A percentile compares a stretch with the other conserved stretches of the same genome.
phyloP scores from a whole-genome alignment of 2,329 filamentous ascomycete species.

The Triangularia verruculosa region DNA sequence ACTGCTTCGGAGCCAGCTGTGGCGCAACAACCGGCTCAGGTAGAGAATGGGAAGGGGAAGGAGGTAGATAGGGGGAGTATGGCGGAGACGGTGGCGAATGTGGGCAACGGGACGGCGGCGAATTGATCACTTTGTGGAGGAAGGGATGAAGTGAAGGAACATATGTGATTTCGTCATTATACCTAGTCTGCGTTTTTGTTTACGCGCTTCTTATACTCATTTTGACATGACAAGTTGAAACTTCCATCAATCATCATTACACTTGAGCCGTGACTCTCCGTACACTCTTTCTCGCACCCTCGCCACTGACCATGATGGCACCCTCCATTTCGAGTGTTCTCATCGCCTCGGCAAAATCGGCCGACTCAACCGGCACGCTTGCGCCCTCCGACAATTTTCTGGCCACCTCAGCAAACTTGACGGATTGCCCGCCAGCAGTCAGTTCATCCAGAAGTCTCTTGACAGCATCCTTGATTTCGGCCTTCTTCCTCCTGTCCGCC shows the following conservation, averaged over 20 bases:
- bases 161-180: slow-evolving; percentile 9
- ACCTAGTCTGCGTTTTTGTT: slow-evolving; percentile 14
- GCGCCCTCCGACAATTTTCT: slow-evolving; percentile 69
- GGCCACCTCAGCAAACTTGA: slow-evolving; percentile 75
- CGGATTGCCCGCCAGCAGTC: slow-evolving; percentile 62
- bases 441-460: slow-evolving; percentile 77
- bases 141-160: neutral
- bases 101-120: neutral
- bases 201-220: neutral
- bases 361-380: slow-evolving; percentile 67
- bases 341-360: slow-evolving; percentile 81
- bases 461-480: slow-evolving; percentile 80
- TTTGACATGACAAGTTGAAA: slow-evolving; percentile 4
- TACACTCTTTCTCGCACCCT: slow-evolving; percentile 78
- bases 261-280: slow-evolving; percentile 64
- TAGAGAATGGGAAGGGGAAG: neutral
- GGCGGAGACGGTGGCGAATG: neutral
- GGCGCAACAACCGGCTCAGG: neutral
- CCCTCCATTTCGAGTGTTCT: slow-evolving; percentile 81
- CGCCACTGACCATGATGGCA: slow-evolving; percentile 72
- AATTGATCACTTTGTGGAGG: neutral
- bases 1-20: neutral
- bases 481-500: slow-evolving; percentile 76
- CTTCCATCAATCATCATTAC: slow-evolving; percentile 23
- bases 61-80: slow-evolving; percentile 3